phyloP scores from a whole-genome alignment of 1,284 basidiomycete genomes.

The Apiotrichum akiyoshidainum region DNA sequence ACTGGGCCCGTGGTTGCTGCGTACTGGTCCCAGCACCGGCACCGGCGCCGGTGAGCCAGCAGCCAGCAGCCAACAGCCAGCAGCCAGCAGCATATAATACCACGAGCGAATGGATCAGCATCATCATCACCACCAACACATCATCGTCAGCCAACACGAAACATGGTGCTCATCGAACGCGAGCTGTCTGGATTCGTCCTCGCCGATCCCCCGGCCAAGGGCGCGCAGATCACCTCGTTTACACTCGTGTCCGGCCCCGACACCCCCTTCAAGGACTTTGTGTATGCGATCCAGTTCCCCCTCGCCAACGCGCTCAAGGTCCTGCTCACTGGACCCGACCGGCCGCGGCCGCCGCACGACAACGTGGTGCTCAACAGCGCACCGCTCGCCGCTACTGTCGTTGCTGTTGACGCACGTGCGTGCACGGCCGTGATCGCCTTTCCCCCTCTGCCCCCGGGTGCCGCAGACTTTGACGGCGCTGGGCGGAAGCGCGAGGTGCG shows the following conservation, averaged over 20 bases:
- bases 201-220: conserved; percentile 8
- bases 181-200: conserved; percentile 24
- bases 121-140: no score
- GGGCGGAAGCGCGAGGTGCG: conserved; percentile 29
- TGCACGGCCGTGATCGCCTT: conserved; percentile 32
- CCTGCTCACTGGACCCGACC: conserved; percentile 43
- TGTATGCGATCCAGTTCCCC: conserved; percentile 44
- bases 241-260: conserved; percentile 22
- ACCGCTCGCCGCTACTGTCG: conserved; percentile 30
- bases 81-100: no score
- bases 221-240: conserved; percentile 25
- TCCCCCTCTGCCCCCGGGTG: conserved; percentile 14
- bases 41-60: no score
- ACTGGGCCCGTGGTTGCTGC: no score
- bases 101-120: no score
- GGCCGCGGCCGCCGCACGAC: conserved; percentile 48
- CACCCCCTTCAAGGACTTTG: conserved; percentile 34
- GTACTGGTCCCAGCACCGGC: no score
- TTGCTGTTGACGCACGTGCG: conserved; percentile 20
- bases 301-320: conserved; percentile 42
- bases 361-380: conserved; percentile 41
- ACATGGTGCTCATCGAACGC: conserved; percentile 27
- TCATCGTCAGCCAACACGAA: no score
- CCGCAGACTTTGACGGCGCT: conserved; percentile 22
- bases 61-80: no score